Evolutionary conservation across 129 eudicot species (phyloP).

Genomic region (Calendula officinalis): DNA sequence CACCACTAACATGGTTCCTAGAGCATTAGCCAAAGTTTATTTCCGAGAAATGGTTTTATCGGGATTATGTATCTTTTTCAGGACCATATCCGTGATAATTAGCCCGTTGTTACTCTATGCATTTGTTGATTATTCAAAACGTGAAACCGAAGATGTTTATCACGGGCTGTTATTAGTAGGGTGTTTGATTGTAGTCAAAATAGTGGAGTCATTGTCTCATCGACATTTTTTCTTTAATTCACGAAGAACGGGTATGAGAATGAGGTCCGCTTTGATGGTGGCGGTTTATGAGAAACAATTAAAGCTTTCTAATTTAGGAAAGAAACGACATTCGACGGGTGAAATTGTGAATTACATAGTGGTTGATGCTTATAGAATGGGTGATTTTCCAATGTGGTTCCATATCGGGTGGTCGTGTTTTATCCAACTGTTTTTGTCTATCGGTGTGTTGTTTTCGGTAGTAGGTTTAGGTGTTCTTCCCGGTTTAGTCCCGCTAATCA

Average conservation of each 20-base stretch:
- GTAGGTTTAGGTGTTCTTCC: constrained; percentile 54
- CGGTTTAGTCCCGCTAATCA: constrained; percentile 47
- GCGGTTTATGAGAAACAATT: constrained; percentile 56
- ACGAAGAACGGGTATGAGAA: constrained; percentile 58
- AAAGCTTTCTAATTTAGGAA: constrained; percentile 54
- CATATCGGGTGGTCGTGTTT: constrained; percentile 41
- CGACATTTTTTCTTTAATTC: constrained; percentile 54
- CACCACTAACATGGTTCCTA: constrained; percentile 22
- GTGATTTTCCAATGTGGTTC: constrained; percentile 56
- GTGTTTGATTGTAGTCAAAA: constrained; percentile 41
- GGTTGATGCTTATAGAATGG: constrained; percentile 70
- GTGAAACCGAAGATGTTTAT: constrained; percentile 13
- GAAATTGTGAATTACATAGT: constrained; percentile 63
- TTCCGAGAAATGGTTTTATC: constrained; percentile 31
- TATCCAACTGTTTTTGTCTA: constrained; percentile 38
- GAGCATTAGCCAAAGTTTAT: constrained; percentile 39
- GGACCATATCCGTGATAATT: constrained; percentile 30
- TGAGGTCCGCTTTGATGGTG: constrained; percentile 65
- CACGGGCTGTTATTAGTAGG: constrained; percentile 52
- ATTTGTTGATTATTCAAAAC: constrained; percentile 36
- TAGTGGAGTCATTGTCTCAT: constrained; percentile 53
- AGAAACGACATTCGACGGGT: constrained; percentile 55
- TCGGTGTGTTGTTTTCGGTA: constrained; percentile 38
- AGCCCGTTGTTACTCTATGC: constrained; percentile 45
- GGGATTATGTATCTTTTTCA: constrained; percentile 33